Evolutionary conservation across 2,329 filamentous ascomycete species (phyloP), one percentile per base, ranked within the genome.

Genomic region (Apiospora pterosperma): DNA sequence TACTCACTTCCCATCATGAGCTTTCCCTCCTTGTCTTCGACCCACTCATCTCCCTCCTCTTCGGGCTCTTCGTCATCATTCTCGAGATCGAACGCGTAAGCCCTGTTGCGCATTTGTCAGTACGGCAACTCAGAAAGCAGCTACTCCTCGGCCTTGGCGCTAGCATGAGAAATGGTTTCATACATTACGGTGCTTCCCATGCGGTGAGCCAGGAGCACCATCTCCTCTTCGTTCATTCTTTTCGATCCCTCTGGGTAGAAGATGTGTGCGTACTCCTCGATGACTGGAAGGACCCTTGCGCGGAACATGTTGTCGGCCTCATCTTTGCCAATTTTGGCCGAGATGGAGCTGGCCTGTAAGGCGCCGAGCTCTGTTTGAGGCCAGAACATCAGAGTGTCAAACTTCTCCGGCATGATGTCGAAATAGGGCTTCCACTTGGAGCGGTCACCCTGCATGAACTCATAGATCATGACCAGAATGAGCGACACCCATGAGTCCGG

Each of bases 361-460:
- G 90, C 83, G 0, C 81, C 78, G 3, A 97, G 81, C 75, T 97
- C 93, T 1, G 81, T 78, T 0, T 84, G 80, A 2, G 85, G 81
- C 94, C 94, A 97, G 79, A 94, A 97, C 91, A 97, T 97, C 68
- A 95, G 85, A 2, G 92, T 96, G 75, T 96, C 87, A 73, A 97
- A 97, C 1, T 79, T 72, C 5, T 74, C 69, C 0, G 93, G 93
- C 5, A 97, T 82, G 23, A 97, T 82, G 64, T 88, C 84, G 69
- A 97, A 88, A 76, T 97, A 97, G 0, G 88, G 83, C 68, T 88
- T 86, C 93, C 93, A 97, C 10, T 78, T 79, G 1, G 93, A 96
- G 1, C 69, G 78, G 66, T 71, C 80, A 61, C 76, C 88, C 75
- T 76, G 88, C 8, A 88, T 77, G 63, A 82, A 83, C 78, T 97